Base-by-base conservation (phyloP, 495 filamentous ascomycete genomes). In the Podospora pseudoanserina region DNA sequence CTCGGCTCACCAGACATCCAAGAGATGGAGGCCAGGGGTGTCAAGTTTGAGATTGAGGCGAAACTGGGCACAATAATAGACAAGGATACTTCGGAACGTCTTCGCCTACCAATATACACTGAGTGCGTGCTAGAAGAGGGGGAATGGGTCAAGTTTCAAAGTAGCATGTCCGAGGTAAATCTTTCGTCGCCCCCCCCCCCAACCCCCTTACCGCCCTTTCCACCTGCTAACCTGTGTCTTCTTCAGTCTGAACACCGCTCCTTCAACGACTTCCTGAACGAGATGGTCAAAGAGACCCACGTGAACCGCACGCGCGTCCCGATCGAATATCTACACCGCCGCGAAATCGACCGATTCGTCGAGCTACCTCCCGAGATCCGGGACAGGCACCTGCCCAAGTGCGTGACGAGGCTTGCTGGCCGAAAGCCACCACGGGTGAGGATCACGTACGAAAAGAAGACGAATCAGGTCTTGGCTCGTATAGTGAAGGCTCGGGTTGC, bases 401-500 rank as follows among this genome's bases (percentile, higher is more conserved):
- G 79, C 7, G 81, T 89, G 6, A 80, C 86, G 18, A 71, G 74
- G 56, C 75, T 79, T 53, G 76, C 88, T 32, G 84, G 87, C 59
- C 83, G 82, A 15, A 82, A 65, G 70, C 83, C 85, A 64, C 81
- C 87, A 64, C 90, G 88, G 73, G 88, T 96, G 7, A 89, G 94
- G 11, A 86, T 96, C 5, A 93, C 90, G 5, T 86, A 87, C 39
- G 90, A 94, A 74, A 86, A 90, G 72, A 88, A 89, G 72, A 91
- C 88, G 0, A 86, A 87, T 19, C 82, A 90, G 66, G 79, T 92
- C 7, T 71, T 93, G 11, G 92, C 89, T 39, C 92, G 91, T 75
- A 97, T 98, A 59, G 85, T 98, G 74, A 98, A 98, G 82, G 88
- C 86, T 26, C 86, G 92, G 32, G 79, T 98, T n/a, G 89, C 89